phyloP scores from a whole-genome alignment of 352 stramenopile genomes.

The Peronosclerospora sorghi region DNA sequence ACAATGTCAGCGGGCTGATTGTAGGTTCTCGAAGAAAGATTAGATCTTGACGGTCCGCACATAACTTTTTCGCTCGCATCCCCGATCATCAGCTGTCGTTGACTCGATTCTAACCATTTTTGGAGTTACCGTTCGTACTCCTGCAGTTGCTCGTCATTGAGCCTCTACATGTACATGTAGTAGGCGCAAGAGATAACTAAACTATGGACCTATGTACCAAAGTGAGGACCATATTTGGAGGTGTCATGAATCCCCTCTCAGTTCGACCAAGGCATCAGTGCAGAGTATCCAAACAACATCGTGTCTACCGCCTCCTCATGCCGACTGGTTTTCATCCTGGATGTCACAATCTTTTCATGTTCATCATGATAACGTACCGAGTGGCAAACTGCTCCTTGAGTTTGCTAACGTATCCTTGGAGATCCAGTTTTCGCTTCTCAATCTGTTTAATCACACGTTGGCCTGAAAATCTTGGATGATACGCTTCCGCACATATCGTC shows the following conservation, averaged over 20 bases:
- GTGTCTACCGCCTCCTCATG: conserved; percentile 23
- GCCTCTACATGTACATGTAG: conserved; percentile 27
- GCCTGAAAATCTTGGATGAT: background rate
- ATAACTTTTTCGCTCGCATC: conserved; percentile 5
- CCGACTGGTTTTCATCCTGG: conserved; percentile 33
- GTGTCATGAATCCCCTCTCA: no score
- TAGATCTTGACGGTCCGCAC: conserved; percentile 12
- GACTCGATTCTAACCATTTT: background rate
- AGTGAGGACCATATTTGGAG: no score
- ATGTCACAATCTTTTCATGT: conserved; percentile 55
- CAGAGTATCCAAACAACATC: conserved; percentile 10
- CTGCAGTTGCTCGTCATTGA: conserved; percentile 67
- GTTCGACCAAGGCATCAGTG: no score
- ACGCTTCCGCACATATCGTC: background rate
- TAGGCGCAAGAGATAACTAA: no score
- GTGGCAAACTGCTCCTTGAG: conserved; percentile 34
- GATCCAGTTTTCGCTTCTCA: conserved; percentile 46
- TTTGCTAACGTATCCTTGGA: conserved; percentile 43
- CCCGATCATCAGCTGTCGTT: conserved; percentile 6
- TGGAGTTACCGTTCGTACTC: conserved; percentile 30
- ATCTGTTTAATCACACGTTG: conserved; percentile 9
- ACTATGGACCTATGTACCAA: no score
- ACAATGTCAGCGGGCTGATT: conserved; percentile 6
- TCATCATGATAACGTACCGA: conserved; percentile 47
- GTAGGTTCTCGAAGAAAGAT: conserved; percentile 12